Evolutionary conservation across 148 eudicot species (phyloP).

Genomic region (Cornus suecica): DNA sequence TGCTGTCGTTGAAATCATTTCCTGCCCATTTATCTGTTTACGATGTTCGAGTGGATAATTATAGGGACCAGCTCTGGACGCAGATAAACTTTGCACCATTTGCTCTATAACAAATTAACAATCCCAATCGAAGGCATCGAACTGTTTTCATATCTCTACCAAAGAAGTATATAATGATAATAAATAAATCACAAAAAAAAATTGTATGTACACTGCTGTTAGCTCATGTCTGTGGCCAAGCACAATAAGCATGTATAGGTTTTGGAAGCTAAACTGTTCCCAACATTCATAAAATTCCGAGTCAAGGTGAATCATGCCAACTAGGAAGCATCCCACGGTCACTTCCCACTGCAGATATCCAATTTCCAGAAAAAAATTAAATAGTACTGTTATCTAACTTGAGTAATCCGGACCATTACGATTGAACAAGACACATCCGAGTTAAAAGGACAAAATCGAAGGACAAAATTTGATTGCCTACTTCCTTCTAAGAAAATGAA

Average conservation of each 20-base stretch:
- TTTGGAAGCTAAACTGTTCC: background rate
- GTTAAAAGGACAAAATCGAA: background rate
- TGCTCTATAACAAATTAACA: too few species aligned
- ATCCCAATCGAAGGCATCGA: too few species aligned
- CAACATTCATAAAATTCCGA: background rate
- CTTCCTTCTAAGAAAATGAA: conserved; percentile 52
- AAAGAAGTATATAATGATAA: too few species aligned
- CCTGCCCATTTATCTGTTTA: background rate
- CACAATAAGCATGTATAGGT: background rate
- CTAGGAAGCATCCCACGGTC: background rate
- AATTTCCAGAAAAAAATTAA: background rate
- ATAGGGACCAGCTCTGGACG: too few species aligned
- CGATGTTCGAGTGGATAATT: too few species aligned
- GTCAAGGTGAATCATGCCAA: background rate
- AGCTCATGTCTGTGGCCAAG: background rate
- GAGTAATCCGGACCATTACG: background rate
- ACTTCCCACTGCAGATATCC: background rate
- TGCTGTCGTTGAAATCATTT: background rate
- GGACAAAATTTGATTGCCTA: conserved; percentile 16
- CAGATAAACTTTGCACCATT: background rate
- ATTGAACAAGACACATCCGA: background rate
- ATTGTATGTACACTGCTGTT: background rate
- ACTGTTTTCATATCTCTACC: background rate
- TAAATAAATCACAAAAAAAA: too few species aligned
- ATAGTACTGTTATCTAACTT: too few species aligned